phyloP scores from a whole-genome alignment of 208 protist genomes.

The Trypanosoma mega region DNA sequence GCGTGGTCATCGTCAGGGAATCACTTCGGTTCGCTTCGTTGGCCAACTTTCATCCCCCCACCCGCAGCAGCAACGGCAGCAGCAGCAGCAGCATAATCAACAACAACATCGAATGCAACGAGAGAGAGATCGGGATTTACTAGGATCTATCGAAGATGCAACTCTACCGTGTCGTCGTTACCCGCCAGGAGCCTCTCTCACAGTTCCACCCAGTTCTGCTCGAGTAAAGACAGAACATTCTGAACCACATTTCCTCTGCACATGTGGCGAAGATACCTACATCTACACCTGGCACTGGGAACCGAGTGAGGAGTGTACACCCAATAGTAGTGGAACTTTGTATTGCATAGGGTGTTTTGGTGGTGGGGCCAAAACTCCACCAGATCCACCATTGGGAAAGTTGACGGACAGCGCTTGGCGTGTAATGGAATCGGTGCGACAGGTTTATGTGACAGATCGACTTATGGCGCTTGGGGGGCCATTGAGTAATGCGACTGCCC shows the following conservation, averaged over 20 bases:
- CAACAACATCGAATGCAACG: neutral
- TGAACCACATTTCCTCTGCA: constrained; percentile 34
- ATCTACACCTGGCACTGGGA: constrained; percentile 59
- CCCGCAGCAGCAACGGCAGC: neutral
- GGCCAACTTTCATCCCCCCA: too few relatives aligned
- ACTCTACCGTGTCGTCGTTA: too few relatives aligned
- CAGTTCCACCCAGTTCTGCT: too few relatives aligned
- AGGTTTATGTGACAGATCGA: constrained; percentile 44
- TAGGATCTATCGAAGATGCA: too few relatives aligned
- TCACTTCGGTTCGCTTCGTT: constrained; percentile 49
- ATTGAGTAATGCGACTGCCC: neutral
- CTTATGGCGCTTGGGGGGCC: constrained; percentile 32
- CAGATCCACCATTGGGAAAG: constrained; percentile 30
- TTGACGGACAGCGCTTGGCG: constrained; percentile 20
- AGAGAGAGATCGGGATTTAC: neutral
- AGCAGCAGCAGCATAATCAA: neutral
- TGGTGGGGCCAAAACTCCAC: constrained; percentile 22
- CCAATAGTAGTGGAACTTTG: constrained; percentile 13
- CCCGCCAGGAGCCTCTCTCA: too few relatives aligned
- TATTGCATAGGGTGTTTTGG: constrained; percentile 70
- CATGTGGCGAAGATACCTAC: constrained; percentile 53
- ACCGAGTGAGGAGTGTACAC: neutral
- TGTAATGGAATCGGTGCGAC: constrained; percentile 43
- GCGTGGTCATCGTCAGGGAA: constrained; percentile 58
- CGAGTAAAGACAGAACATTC: neutral